Conservation (phyloP, 2,329 filamentous ascomycete species). For the Bipolaris gigantea region DNA sequence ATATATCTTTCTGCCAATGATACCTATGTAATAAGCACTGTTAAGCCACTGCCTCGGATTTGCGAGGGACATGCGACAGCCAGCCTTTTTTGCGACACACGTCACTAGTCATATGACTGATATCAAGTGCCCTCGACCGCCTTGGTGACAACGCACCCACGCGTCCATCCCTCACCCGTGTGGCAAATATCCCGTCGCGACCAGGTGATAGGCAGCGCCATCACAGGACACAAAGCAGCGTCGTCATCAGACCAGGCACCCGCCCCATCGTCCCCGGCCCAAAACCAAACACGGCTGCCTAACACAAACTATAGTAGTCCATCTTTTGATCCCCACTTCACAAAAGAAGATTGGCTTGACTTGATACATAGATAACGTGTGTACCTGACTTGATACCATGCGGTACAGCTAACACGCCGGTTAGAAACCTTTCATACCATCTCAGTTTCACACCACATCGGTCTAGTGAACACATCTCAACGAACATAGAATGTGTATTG, state of each 20-base stretch:
- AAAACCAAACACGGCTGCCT: no score
- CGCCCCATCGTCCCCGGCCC: slow-evolving; percentile 6
- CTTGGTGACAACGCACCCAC: not conserved
- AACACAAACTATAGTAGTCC: no score
- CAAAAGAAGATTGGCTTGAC: no score
- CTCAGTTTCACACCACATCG: no score
- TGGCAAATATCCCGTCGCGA: not conserved
- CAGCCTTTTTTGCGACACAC: slow-evolving; percentile 1
- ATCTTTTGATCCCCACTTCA: no score
- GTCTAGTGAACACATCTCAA: no score
- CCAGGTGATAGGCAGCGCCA: slow-evolving; percentile 25
- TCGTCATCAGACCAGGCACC: slow-evolving; percentile 43
- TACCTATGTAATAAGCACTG: not conserved
- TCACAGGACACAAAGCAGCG: slow-evolving; percentile 35
- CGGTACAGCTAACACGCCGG: no score
- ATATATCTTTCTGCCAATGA: not conserved
- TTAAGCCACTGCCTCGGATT: not conserved
- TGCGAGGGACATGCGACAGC: not conserved
- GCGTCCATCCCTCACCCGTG: not conserved
- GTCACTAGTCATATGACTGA: slow-evolving; percentile 7
- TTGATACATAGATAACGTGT: no score
- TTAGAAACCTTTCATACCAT: no score
- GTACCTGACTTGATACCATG: no score
- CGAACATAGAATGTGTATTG: no score
- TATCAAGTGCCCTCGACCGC: not conserved